Conservation (phyloP, 306 rosid genomes). For the Myrica gale region DNA sequence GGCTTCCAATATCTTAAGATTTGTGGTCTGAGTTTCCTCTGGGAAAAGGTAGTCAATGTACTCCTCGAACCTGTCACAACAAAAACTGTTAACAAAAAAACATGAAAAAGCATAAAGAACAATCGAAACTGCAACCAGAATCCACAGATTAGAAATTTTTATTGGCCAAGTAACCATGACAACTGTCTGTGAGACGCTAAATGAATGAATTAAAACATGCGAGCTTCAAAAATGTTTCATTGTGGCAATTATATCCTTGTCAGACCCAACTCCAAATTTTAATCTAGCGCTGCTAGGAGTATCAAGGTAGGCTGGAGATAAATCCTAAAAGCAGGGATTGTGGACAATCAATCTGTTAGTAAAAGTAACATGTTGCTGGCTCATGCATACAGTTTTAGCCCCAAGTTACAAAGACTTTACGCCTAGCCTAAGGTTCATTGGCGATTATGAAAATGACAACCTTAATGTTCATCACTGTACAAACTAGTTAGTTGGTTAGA, state of each 20-base stretch:
- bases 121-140: neutral
- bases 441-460: neutral
- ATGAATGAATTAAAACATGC: neutral
- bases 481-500: slow-evolving; percentile 4
- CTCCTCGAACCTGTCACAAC: slow-evolving; percentile 70
- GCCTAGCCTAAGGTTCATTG: too few species aligned
- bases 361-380: neutral
- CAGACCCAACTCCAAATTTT: neutral
- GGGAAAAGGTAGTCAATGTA: slow-evolving; percentile 80
- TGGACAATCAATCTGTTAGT: neutral
- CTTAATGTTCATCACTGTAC: neutral
- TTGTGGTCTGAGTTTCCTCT: slow-evolving; percentile 78
- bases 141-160: neutral
- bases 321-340: neutral
- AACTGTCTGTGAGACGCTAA: neutral
- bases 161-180: neutral
- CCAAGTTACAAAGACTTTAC: too few species aligned
- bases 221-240: neutral
- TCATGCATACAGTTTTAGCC: neutral
- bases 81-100: slow-evolving; percentile 28
- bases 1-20: slow-evolving; percentile 90
- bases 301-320: neutral
- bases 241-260: neutral
- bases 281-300: neutral
- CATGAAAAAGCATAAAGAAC: neutral